These are phyloP conservation scores for Podaxis pistillaris DNA, from an alignment of 768 basidiomycete genomes.

Conservation along the genomic window DNA sequence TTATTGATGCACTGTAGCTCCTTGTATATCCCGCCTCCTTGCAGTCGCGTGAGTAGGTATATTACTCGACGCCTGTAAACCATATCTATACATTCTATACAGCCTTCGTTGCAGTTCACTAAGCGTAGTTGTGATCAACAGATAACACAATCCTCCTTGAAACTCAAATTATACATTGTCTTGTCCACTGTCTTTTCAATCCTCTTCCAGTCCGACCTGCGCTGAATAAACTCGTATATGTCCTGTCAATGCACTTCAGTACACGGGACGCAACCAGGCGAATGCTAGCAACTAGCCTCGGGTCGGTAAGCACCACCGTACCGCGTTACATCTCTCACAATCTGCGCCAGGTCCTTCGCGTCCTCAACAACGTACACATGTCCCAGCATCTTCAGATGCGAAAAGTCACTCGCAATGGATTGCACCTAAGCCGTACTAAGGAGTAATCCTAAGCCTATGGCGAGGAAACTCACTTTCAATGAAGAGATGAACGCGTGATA, in stretches of 20 bases:
- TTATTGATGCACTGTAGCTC: no score
- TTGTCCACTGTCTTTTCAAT: slow-evolving; percentile 96
- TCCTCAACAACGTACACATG: slow-evolving; percentile 96
- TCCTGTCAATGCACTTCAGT: slow-evolving; percentile 46
- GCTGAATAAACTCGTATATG: slow-evolving; percentile 93
- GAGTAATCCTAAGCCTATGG: background rate
- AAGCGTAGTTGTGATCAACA: slow-evolving; percentile 26
- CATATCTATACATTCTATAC: no score
- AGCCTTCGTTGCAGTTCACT: no score
- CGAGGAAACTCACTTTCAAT: slow-evolving; percentile 55
- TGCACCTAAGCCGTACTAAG: slow-evolving; percentile 47
- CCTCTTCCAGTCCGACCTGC: slow-evolving; percentile 97
- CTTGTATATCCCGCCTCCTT: no score
- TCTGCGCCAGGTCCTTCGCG: slow-evolving; percentile 94
- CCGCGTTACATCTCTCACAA: slow-evolving; percentile 91
- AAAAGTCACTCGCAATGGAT: slow-evolving; percentile 84
- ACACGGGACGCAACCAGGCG: background rate
- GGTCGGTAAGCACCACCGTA: slow-evolving; percentile 95
- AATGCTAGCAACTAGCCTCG: slow-evolving; percentile 54
- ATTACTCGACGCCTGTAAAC: no score
- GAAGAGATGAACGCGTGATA: slow-evolving; percentile 89
- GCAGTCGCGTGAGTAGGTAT: no score
- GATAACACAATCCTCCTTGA: slow-evolving; percentile 86
- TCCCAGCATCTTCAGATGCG: slow-evolving; percentile 94
- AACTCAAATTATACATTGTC: slow-evolving; percentile 90